phyloP scores from a whole-genome alignment of 139 green algal species.

The Micractinium conductrix region DNA sequence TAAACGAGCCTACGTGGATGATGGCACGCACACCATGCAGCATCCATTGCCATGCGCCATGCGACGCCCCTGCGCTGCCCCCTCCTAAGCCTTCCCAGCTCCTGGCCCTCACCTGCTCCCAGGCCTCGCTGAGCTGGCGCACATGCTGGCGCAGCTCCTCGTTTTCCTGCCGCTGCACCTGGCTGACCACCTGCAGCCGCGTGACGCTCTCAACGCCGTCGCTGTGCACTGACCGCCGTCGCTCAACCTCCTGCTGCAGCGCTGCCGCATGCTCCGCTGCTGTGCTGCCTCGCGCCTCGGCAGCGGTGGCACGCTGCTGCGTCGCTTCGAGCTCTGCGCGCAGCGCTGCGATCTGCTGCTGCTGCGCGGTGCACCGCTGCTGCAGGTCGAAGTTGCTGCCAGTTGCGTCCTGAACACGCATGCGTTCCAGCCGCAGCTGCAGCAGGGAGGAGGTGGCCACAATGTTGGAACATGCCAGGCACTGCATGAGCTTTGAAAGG shows the following conservation, averaged over 20 bases:
- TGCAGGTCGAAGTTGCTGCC: neutral
- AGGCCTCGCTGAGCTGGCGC: neutral
- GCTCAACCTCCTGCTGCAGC: slow-evolving; percentile 12
- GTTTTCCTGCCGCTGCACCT: slow-evolving; percentile 23
- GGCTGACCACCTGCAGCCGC: slow-evolving; percentile 15
- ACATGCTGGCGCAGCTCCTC: slow-evolving; percentile 25
- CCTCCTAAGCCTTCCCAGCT: too few relatives aligned
- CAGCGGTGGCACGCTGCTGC: neutral
- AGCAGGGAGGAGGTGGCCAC: neutral
- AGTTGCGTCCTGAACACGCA: neutral
- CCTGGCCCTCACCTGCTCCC: slow-evolving; percentile 14
- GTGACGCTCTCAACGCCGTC: slow-evolving; percentile 17
- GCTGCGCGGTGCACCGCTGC: neutral
- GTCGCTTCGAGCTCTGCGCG: neutral
- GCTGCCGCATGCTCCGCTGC: neutral
- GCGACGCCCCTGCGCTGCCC: too few relatives aligned
- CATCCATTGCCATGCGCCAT: too few relatives aligned
- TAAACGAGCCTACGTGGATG: too few relatives aligned
- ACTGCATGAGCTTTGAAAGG: too few relatives aligned
- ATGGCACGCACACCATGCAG: too few relatives aligned
- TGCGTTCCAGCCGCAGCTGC: slow-evolving; percentile 9
- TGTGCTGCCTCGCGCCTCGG: neutral
- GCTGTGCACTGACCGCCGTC: slow-evolving; percentile 7
- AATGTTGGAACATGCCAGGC: neutral
- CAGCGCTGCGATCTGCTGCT: slow-evolving; percentile 9